A percentile compares a stretch with the other conserved stretches of the same genome.
phyloP scores from a whole-genome alignment of 2,329 filamentous ascomycete species.

The Claviceps sp. region DNA sequence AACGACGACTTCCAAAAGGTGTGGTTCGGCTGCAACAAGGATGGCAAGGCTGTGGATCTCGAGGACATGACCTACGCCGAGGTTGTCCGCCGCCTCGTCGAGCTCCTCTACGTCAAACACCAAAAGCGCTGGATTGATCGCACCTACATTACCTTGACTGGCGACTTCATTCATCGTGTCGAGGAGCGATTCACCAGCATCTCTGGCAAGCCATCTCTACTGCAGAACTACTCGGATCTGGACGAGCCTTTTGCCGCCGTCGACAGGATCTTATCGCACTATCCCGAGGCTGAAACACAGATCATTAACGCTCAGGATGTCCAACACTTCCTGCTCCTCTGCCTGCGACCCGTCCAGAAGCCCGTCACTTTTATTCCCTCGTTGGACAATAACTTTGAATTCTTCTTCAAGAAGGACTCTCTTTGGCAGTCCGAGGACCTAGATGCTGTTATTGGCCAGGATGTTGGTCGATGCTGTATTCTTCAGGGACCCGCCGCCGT shows the following conservation, averaged over 20 bases:
- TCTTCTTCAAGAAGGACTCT: slow-evolving; percentile 99
- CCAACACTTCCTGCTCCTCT: slow-evolving; percentile 89
- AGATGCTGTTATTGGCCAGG: slow-evolving; percentile 88
- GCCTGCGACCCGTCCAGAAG: slow-evolving; percentile 86
- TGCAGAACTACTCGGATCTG: slow-evolving; percentile 85
- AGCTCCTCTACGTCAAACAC: slow-evolving; percentile 84
- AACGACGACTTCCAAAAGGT: slow-evolving; percentile 96
- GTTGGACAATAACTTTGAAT: slow-evolving; percentile 96
- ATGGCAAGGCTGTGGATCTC: slow-evolving; percentile 69
- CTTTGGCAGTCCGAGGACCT: slow-evolving; percentile 98
- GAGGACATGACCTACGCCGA: slow-evolving; percentile 95
- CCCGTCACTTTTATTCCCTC: slow-evolving; percentile 90
- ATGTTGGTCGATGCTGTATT: slow-evolving; percentile 92
- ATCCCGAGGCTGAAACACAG: slow-evolving; percentile 77
- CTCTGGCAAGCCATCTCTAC: slow-evolving; percentile 59
- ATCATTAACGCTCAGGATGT: slow-evolving; percentile 98
- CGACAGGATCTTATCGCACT: slow-evolving; percentile 65
- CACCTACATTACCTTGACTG: slow-evolving; percentile 70
- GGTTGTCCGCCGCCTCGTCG: slow-evolving; percentile 74
- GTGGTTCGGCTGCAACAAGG: slow-evolving; percentile 82
- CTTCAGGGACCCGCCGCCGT: slow-evolving; percentile 88
- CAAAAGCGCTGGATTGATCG: slow-evolving; percentile 84
- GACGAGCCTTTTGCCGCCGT: slow-evolving; percentile 67
- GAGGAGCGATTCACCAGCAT: slow-evolving; percentile 86
- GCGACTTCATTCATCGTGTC: slow-evolving; percentile 90